These are phyloP conservation scores for Alternaria panax DNA, from an alignment of 2,329 filamentous ascomycete genomes.

Conservation along the genomic window DNA sequence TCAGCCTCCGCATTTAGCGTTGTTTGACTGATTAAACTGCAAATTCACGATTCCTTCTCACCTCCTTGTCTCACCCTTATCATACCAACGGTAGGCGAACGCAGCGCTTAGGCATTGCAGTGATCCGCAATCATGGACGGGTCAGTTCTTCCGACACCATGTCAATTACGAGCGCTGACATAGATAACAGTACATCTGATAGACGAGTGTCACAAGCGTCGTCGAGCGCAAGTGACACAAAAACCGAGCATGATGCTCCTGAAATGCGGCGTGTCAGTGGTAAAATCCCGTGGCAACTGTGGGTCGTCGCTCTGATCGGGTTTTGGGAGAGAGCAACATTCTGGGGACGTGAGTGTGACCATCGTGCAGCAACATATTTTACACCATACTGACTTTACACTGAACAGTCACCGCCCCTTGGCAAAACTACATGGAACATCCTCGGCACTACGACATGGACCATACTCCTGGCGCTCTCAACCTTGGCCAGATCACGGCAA, in stretches of 20 bases:
- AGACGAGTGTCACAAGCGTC: slow-evolving; percentile 11
- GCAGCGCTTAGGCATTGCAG: neutral
- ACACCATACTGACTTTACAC: slow-evolving; percentile 4
- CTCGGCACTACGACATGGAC: slow-evolving; percentile 25
- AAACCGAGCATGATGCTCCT: neutral
- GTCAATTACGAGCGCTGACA: neutral
- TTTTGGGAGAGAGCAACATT: slow-evolving; percentile 41
- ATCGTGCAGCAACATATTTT: slow-evolving; percentile 15
- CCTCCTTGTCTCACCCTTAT: neutral
- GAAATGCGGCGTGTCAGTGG: slow-evolving; percentile 32
- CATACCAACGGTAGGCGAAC: neutral
- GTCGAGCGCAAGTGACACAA: slow-evolving; percentile 6
- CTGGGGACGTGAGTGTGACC: slow-evolving; percentile 28
- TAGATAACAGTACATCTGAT: neutral
- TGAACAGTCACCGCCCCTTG: slow-evolving; percentile 38
- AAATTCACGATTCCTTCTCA: neutral
- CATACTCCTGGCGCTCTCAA: slow-evolving; percentile 47
- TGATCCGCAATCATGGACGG: neutral
- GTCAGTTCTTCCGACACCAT: neutral
- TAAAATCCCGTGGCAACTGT: slow-evolving; percentile 32
- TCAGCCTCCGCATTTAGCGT: neutral
- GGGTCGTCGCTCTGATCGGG: slow-evolving; percentile 34
- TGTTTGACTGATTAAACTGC: neutral
- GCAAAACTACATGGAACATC: slow-evolving; percentile 56
- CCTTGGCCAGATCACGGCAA: slow-evolving; percentile 53